Evolutionary conservation across 2,329 filamentous ascomycete genomes (phyloP), one percentile per base, ranked within the genome.

Genomic region (Phyllosticta ampelicida): DNA sequence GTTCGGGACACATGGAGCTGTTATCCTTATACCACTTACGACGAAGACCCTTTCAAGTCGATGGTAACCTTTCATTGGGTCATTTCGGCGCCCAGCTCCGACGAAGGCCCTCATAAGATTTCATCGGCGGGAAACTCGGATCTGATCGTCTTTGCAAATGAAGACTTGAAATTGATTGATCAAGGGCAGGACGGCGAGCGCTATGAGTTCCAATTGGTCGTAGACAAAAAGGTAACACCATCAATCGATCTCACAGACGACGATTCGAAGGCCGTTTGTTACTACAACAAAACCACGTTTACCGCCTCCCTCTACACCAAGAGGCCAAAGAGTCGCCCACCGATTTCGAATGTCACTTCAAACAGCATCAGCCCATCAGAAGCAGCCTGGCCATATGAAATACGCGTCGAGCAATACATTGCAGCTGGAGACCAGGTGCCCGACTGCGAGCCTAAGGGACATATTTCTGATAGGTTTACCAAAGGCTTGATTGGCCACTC

Each of bases 291-390:
- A 28, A 85, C 83, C 0, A 73, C 70, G 1, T 75, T 87, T 61
- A 71, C 77, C 23, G 84, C 77, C 0, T 80, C 76, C 3, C 69
- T 88, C 1, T 87, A 85, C 73, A 86, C 82, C n/a, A 77, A 75
- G 60, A 73, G 72, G 69, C 61, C 65, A 48, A 75, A 72, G 61
- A 68, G 68, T 0, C 76, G 73, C 62, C 72, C 73, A 3, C 58
- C 60, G 9, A 60, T 56, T 13, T 62, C 68, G 54, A 62, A 56
- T 48, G 55, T 59, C 13, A 65, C 64, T 21, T 44, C 36, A 44
- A 44, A 18, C n/a, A n/a, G 13, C 13, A 44, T 44, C 36, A 44
- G 16, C 6, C 36, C 36, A 44, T 6, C n/a, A 3, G 78, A 75
- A 63, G 63, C 69, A 13, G n/a, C 57, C n/a, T 86, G 83, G 83